Evolutionary conservation across 2,329 filamentous ascomycete genomes (phyloP), one percentile per base, ranked within the genome.

Genomic region (Chalaropsis ovoidea): DNA sequence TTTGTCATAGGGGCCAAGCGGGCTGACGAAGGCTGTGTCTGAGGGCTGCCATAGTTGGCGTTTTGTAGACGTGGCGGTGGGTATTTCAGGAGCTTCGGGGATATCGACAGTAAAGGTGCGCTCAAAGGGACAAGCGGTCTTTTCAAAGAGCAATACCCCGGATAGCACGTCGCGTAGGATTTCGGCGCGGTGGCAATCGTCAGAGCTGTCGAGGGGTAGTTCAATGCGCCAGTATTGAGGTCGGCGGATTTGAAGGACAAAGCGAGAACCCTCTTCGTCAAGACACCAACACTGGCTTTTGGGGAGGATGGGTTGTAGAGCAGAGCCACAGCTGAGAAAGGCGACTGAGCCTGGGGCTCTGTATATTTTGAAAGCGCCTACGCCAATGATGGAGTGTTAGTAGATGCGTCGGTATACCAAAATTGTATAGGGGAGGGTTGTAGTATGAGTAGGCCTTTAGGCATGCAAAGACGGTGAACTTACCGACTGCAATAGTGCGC

Each of bases 201-300:
- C 83, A 1, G 81, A 77, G 22, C 64, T 68, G 42, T 75, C 71
- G 64, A 73, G 70, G 0, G 90, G 89, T 5, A 96, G 77, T 72
- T 96, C 92, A 71, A 96, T 94, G 69, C 92, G 86, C 81, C 94
- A 96, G 74, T 94, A 96, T 54, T 88, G 87, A 39, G 92, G 87
- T 56, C 87, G 84, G 24, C 90, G 82, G 69, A 95, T 90, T 69
- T 92, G 88, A 67, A 96, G 77, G n/a, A 95, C 88, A 70, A 95
- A 96, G 70, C 86, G 82, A 74, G 79, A 90, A 49, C 87, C 87
- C 65, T 86, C 82, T 66, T 90, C 88, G 73, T 95, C 89, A 41
- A 96, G 88, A 73, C 89, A 95, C 92, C 92, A 96, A 73, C 89
- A 95, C 75, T 96, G 91, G 67, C 90, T 95, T 74, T 90, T 90